phyloP scores from a whole-genome alignment of 495 filamentous ascomycete genomes.

The Penicillium parvum region DNA sequence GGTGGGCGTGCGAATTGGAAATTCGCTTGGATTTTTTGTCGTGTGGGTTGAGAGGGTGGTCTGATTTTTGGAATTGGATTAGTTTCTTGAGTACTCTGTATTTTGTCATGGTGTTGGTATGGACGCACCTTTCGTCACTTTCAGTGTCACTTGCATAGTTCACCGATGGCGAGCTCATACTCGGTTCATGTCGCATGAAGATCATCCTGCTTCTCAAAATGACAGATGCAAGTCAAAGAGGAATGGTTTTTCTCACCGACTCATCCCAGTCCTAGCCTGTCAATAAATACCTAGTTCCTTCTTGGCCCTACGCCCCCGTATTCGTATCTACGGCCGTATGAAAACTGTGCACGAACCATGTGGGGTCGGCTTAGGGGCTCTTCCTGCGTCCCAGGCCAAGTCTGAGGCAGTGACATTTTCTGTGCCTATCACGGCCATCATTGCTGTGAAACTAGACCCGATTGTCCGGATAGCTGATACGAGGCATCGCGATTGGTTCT shows the following conservation, averaged over 20 bases:
- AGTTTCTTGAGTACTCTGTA: too few relatives aligned
- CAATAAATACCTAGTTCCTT: conserved; percentile 5
- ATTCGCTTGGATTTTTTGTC: conserved; percentile 22
- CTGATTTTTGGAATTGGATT: conserved; percentile 4
- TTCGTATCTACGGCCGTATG: conserved; percentile 2
- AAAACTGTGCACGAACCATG: conserved; percentile 13
- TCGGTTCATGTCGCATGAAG: conserved; percentile 1
- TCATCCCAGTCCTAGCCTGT: neutral
- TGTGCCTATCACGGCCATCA: neutral
- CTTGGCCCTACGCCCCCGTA: conserved; percentile 5
- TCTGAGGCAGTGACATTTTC: neutral
- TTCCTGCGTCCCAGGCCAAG: neutral
- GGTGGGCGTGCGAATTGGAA: conserved; percentile 37
- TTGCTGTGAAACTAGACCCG: too few relatives aligned
- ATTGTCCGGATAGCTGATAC: neutral
- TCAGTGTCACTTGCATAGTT: conserved; percentile 23
- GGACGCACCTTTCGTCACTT: conserved; percentile 24
- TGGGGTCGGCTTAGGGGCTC: conserved; percentile 6
- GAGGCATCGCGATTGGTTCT: conserved; percentile 1
- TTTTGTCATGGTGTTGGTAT: too few relatives aligned
- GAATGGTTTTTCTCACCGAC: neutral
- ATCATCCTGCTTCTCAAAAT: neutral
- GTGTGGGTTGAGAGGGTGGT: conserved; percentile 9
- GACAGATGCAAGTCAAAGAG: neutral
- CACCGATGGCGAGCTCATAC: conserved; percentile 12